These are phyloP conservation scores for Penicillium samsonianum DNA, from an alignment of 495 filamentous ascomycete genomes.

Conservation along the genomic window DNA sequence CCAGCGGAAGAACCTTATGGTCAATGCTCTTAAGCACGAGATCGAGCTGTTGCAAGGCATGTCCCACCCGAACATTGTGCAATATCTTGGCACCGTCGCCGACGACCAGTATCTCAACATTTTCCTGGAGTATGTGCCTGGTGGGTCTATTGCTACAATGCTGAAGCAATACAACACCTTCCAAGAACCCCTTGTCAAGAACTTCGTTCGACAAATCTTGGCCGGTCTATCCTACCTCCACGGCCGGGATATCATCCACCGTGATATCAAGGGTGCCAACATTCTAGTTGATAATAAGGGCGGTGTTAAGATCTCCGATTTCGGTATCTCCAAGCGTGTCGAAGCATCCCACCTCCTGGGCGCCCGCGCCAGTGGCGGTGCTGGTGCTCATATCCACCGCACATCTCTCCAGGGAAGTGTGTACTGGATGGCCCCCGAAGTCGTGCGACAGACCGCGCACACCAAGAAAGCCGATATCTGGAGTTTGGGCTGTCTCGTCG, in stretches of 20 bases:
- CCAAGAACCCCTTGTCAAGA: constrained; percentile 89
- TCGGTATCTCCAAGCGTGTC: constrained; percentile 97
- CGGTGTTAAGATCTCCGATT: constrained; percentile 98
- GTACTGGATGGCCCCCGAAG: constrained; percentile 99
- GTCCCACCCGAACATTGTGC: constrained; percentile 96
- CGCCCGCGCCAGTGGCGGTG: constrained; percentile 51
- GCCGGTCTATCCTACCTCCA: constrained; percentile 94
- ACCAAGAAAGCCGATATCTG: constrained; percentile 99
- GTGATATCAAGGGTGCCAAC: constrained; percentile 98
- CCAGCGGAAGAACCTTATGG: constrained; percentile 94
- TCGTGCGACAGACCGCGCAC: constrained; percentile 95
- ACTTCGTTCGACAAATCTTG: constrained; percentile 96
- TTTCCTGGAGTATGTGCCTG: constrained; percentile 99
- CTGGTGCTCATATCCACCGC: constrained; percentile 68
- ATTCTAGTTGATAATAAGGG: constrained; percentile 99
- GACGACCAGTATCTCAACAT: constrained; percentile 95
- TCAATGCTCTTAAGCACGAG: constrained; percentile 93
- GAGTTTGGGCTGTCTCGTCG: constrained; percentile 93
- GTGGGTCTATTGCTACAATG: constrained; percentile 96
- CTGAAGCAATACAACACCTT: constrained; percentile 96
- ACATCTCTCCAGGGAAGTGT: constrained; percentile 96
- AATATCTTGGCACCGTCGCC: constrained; percentile 91
- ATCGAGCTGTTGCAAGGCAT: constrained; percentile 93
- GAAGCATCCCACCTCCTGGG: constrained; percentile 70
- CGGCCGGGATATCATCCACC: constrained; percentile 93